Evolutionary conservation across 1,284 basidiomycete species (phyloP), one percentile per base, ranked within the genome.

Genomic region (Xanthoconium separans): DNA sequence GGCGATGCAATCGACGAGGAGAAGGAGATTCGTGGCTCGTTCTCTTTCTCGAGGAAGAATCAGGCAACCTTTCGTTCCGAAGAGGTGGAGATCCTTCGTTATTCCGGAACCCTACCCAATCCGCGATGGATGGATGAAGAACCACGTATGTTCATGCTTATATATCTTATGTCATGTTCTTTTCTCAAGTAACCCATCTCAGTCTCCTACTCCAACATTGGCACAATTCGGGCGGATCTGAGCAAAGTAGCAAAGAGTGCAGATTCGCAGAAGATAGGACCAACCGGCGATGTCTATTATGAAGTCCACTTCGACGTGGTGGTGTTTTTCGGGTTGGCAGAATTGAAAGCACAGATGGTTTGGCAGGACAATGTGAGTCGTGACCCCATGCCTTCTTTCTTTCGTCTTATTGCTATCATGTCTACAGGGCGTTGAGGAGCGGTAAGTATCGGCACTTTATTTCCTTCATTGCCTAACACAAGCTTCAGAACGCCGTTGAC

Each of bases 291-390:
- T 18, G 5, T 15, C 12, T 51, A 40, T 11, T 50, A 40, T 24
- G 11, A 40, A 27, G 36, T 51, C n/a, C 11, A 10, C 22, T 0
- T 49, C 6, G 45, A 48, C 2, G 29, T 49, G 5, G 30, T 50
- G 8, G 37, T 13, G 11, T 49, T 40, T n/a, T 50, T 51, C 13
- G 50, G 50, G 29, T 15, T 36, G 18, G 16, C 44, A 9, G 50
- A 51, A 40, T 24, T 39, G 20, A 49, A 45, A 12, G 50, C 50
- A 11, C 50, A 51, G 36, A 40, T 49, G 20, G 45, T 11, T n/a
- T 51, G 50, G 50, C 11, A 33, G 13, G 31, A n/a, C 30, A 31
- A 33, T 13, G 50, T 51, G 16, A 22, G 50, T 33, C 29, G 27
- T 9, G 15, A 7, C 12, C 22, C 20, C 22, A 24, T 6, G 2